A percentile compares a stretch with the other conserved stretches of the same genome.
These are phyloP conservation scores for Lactuca sativa DNA, from an alignment of 129 eudicot species.

Conservation along the genomic window DNA sequence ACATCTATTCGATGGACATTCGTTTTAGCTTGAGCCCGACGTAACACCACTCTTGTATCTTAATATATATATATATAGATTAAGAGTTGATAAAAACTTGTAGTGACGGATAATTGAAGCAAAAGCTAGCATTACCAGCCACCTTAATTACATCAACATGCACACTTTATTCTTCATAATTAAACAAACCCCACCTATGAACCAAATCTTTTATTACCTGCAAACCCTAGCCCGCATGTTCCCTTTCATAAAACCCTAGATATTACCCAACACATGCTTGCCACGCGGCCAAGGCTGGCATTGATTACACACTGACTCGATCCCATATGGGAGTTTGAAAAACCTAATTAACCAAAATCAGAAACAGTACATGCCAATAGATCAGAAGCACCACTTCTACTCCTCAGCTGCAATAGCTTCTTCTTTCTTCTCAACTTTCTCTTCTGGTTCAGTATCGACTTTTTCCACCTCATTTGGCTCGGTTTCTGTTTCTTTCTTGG, in stretches of 20 bases:
- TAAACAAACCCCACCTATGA: conserved; percentile 25
- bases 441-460: conserved; percentile 16
- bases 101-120: conserved; percentile 1
- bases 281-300: conserved; percentile 34
- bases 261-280: conserved; percentile 35
- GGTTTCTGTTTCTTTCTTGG: not conserved
- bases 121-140: conserved; percentile 16
- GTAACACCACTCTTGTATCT: no score
- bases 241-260: conserved; percentile 8
- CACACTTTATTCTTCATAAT: conserved; percentile 25
- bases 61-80: no score
- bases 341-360: conserved; percentile 25
- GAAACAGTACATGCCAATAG: not conserved
- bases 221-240: conserved; percentile 21
- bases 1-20: no score
- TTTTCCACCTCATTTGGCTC: conserved; percentile 26
- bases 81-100: not conserved
- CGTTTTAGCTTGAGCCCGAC: no score
- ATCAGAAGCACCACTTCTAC: conserved; percentile 12
- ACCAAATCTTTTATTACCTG: conserved; percentile 31
- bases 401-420: conserved; percentile 25
- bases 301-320: conserved; percentile 29
- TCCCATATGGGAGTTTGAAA: conserved; percentile 31
- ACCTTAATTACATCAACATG: conserved; percentile 27
- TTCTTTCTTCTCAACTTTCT: conserved; percentile 27